Evolutionary conservation across 2,329 filamentous ascomycete species (phyloP).

Genomic region (Cytospora paraplurivora): DNA sequence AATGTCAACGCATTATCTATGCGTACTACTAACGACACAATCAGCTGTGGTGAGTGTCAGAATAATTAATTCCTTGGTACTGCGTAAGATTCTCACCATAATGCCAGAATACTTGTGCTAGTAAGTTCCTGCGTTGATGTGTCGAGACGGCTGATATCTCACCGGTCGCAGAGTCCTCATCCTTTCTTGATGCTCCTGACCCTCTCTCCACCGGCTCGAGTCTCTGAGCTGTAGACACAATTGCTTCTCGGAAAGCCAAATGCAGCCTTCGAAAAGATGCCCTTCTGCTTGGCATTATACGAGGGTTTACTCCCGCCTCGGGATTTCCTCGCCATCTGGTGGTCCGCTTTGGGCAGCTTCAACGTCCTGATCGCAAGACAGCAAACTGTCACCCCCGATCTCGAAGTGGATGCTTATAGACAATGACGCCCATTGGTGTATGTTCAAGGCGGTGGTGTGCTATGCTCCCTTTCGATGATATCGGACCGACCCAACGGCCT

Average conservation of each 20-base stretch:
- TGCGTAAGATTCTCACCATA: no score
- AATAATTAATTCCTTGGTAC: background rate
- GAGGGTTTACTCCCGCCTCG: background rate
- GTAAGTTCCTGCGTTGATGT: no score
- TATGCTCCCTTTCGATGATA: slow-evolving; percentile 70
- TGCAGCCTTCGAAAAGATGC: background rate
- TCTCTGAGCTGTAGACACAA: background rate
- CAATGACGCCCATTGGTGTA: background rate
- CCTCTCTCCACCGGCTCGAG: background rate
- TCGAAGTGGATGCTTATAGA: background rate
- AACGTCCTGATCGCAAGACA: background rate
- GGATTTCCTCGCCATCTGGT: background rate
- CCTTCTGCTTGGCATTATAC: background rate
- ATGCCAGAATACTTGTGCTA: no score
- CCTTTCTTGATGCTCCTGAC: background rate
- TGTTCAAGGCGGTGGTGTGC: slow-evolving; percentile 37
- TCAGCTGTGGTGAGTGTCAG: no score
- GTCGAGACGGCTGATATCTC: background rate
- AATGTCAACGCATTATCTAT: no score
- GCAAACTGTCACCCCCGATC: background rate
- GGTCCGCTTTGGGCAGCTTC: background rate
- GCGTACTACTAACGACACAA: no score
- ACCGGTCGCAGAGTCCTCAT: background rate
- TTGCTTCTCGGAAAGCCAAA: background rate
- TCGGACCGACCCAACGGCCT: slow-evolving; percentile 72